Base-by-base conservation (phyloP, 345 rosid genomes). In the Erucastrum elatum region DNA sequence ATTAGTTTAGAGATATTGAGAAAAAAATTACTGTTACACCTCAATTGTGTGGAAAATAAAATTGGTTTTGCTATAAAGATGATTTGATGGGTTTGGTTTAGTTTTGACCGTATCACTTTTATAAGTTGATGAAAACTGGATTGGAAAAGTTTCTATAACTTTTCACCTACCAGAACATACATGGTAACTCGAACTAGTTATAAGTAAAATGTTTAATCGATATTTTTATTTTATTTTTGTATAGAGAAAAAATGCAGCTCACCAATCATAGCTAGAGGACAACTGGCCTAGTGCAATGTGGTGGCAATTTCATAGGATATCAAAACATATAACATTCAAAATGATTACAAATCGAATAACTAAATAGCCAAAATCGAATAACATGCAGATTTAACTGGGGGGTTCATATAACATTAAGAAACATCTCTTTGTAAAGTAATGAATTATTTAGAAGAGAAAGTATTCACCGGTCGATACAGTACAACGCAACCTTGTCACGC, bases 401-500 rank as follows among this genome's bases (percentile, higher is more conserved):
- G 67, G 26, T 64, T 34, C 66, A 31, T 31, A 33, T 31, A 64
- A 64, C 5, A 13, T 49, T 64, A 64, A 64, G 68, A 63, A 7
- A 3, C 25, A n/a, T 49, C 4, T 13, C 3, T 49, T 49, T n/a
- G 56, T 49, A 49, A 49, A n/a, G 5, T 12, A 46, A 13, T 13
- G 55, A 49, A 49, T 49, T 49, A 4, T 60, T 27, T 11, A 27
- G 30, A 25, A 30, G 21, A 62, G 39, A 12, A 64, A 64, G 15
- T 8, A 26, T 35, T 5, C 33, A 33, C 6, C 15, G 31, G 53
- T 35, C 4, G 61, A 9, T 27, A 7, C 8, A 35, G n/a, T 8
- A 53, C 37, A 49, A 76, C 51, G 68, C 70, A 77, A 70, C 55
- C 11, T 62, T 62, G 55, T 77, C 11, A 51, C 70, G 70, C 64